Conservation (phyloP, 73 alveolate genomes). For the Tetrahymena elliotti region DNA sequence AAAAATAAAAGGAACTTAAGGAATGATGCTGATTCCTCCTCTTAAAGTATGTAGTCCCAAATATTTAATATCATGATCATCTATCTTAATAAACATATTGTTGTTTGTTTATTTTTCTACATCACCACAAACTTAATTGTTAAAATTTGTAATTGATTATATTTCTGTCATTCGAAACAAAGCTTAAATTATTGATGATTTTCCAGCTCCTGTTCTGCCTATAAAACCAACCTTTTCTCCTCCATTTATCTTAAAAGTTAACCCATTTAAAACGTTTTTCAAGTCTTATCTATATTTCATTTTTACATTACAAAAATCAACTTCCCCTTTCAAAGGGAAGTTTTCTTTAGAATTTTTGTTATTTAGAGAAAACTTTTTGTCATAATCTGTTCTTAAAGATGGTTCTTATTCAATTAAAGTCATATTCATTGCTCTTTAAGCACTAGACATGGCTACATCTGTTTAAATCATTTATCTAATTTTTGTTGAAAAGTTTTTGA, state of each 20-base stretch:
- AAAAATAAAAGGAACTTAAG: conserved; percentile 85
- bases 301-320: conserved; percentile 49
- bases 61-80: conserved; percentile 52
- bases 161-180: conserved; percentile 49
- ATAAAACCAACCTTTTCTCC: conserved; percentile 69
- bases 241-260: conserved; percentile 8
- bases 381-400: not conserved
- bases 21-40: conserved; percentile 75
- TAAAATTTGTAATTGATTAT: not conserved
- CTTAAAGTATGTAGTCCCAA: conserved; percentile 62
- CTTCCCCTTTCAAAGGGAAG: conserved; percentile 60
- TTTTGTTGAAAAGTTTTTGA: too few relatives aligned
- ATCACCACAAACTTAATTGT: not conserved
- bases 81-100: conserved; percentile 16
- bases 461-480: not conserved
- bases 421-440: not conserved
- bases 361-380: not conserved
- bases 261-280: conserved; percentile 13
- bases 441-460: not conserved
- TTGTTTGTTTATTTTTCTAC: not conserved
- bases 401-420: not conserved
- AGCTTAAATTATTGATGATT: conserved; percentile 65
- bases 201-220: conserved; percentile 95
- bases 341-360: not conserved
- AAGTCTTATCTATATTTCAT: conserved; percentile 38